phyloP scores from a whole-genome alignment of 2,329 filamentous ascomycete species.

The Ascochyta fabae region DNA sequence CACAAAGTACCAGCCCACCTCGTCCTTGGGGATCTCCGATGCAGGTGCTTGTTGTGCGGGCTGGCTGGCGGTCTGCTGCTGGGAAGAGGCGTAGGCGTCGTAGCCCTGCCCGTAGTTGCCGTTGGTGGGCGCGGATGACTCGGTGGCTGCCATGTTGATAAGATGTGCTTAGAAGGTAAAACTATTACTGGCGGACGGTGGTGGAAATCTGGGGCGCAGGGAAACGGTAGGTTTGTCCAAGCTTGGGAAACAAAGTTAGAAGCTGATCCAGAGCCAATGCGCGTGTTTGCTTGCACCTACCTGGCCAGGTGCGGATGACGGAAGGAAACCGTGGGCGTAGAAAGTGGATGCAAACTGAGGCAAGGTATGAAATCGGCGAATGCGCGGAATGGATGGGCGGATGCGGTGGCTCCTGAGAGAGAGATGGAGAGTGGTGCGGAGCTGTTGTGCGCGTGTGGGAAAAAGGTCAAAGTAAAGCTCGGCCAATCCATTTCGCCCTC shows the following conservation, averaged over 20 bases:
- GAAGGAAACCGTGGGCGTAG: constrained; percentile 18
- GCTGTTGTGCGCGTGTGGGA: constrained; percentile 16
- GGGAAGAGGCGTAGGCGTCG: constrained; percentile 41
- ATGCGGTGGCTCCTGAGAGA: constrained; percentile 8
- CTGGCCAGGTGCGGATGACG: constrained; percentile 18
- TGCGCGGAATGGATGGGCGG: constrained; percentile 10
- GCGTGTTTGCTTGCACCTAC: constrained; percentile 23
- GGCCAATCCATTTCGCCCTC: constrained; percentile 14
- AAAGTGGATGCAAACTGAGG: constrained; percentile 5
- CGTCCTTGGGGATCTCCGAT: constrained; percentile 74
- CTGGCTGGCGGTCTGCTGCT: constrained; percentile 38
- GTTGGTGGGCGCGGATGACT: constrained; percentile 52
- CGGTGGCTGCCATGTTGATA: constrained; percentile 45
- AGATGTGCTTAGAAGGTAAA: constrained; percentile 16
- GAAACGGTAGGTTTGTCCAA: constrained; percentile 14
- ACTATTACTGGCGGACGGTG: not conserved
- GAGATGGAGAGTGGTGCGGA: constrained; percentile 11
- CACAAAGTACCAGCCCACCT: constrained; percentile 99
- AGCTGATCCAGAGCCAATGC: constrained; percentile 11
- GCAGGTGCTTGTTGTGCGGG: constrained; percentile 36
- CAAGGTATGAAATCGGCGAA: constrained; percentile 4
- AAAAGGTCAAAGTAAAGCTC: constrained; percentile 9
- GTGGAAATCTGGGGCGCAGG: constrained; percentile 11
- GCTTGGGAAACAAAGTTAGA: constrained; percentile 9
- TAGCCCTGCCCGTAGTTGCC: constrained; percentile 57